Evolutionary conservation across 192 early-diverging fungal genomes (phyloP), one percentile per base, ranked within the genome.

Genomic region (Rhizophagus prolifer): DNA sequence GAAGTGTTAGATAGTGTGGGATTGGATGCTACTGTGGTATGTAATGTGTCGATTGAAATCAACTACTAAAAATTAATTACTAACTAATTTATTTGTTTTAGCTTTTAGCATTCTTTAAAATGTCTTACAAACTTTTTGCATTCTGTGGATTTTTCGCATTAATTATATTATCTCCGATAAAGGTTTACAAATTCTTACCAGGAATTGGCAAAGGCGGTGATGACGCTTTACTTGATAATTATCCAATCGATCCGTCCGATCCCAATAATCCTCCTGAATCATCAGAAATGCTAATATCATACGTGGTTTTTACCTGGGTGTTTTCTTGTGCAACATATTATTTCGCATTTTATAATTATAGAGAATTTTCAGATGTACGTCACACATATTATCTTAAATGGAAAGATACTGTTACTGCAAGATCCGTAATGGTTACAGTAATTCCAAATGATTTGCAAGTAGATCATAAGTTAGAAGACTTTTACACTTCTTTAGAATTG

Each of bases 381-480:
- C 85, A 83, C 30, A 58, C 79, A 31, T 88, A 83, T 61, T 78
- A 83, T 25, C 21, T 88, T 23, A 72, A 82, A 44, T 80, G 77
- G 4, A 80, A 79, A 26, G 78, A 81, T 4, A 82, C 84, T 2
- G 61, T 87, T 44, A 80, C 83, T 19, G 80, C 91, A 13, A 88
- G 92, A 26, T 91, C 91, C 12, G 86, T 94, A 16, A 88, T 94
- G 86, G 84, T 94, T 7, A 88, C 89, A 0, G 89, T 88, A 4
- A 83, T 94, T 34, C 93, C 93, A 5, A 68, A 86, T 0, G 80
- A 82, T n/a, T 79, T 92, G 25, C 88, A 91, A 47, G 76, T 81
- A 1, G 86, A 90, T 60, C 26, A 62, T 12, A 79, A 79, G 16
- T 82, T 94, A 60, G 87, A 90, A 61, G 87, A 89, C 61, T 94